A percentile compares a stretch with the other conserved stretches of the same genome.
Conservation (phyloP, 1,139 yeast genomes). For the Saccharomyces hybrid region DNA sequence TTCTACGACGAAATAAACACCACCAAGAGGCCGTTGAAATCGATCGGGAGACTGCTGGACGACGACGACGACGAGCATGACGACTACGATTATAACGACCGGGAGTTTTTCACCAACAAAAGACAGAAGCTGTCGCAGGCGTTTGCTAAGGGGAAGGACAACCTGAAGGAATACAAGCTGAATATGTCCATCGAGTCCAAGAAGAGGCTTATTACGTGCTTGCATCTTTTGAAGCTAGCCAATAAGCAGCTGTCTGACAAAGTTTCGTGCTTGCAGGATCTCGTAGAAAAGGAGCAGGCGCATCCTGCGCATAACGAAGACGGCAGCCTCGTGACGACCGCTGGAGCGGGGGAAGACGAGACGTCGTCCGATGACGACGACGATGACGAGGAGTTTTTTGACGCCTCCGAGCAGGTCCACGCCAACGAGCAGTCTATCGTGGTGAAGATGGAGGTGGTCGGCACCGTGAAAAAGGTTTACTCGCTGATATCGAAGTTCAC, state of each 20-base stretch:
- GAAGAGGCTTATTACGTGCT: conserved; percentile 61
- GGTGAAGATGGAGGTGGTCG: conserved; percentile 73
- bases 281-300: conserved; percentile 39
- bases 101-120: conserved; percentile 13
- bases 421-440: conserved; percentile 35
- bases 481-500: conserved; percentile 79
- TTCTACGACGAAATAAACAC: conserved; percentile 26
- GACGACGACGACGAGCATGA: conserved; percentile 16
- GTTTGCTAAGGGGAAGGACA: conserved; percentile 24
- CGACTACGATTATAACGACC: conserved; percentile 13
- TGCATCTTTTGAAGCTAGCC: conserved; percentile 67
- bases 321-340: conserved; percentile 12
- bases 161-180: conserved; percentile 32
- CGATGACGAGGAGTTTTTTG: conserved; percentile 26
- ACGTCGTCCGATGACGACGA: conserved; percentile 18
- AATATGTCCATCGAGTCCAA: conserved; percentile 56
- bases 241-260: conserved; percentile 62
- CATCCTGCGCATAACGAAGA: conserved; percentile 24
- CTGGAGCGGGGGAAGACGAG: conserved; percentile 9
- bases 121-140: conserved; percentile 26
- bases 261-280: conserved; percentile 51
- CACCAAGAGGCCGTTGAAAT: conserved; percentile 16
- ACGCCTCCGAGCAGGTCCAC: conserved; percentile 30
- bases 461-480: conserved; percentile 84
- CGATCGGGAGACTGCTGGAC: conserved; percentile 12